These are phyloP conservation scores for Chenopodium album DNA, from an alignment of 148 eudicot species.

Conservation along the genomic window DNA sequence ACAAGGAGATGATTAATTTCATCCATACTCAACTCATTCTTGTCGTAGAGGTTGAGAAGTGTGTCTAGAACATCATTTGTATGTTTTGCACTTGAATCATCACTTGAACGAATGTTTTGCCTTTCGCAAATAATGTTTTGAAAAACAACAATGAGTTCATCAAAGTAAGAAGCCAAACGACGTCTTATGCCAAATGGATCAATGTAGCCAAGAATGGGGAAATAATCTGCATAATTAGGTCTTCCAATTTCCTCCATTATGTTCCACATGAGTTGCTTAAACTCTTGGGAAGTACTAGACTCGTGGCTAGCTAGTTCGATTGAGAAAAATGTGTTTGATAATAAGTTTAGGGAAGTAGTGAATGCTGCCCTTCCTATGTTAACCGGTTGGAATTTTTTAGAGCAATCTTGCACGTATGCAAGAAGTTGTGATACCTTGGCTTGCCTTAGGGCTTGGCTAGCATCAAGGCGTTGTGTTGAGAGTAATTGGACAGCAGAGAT, in stretches of 20 bases:
- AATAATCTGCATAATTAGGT: not conserved
- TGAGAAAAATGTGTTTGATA: constrained; percentile 1
- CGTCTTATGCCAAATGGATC: not conserved
- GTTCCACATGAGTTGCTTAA: not conserved
- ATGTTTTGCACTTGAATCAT: not conserved
- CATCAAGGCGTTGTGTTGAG: not conserved
- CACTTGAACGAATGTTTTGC: not conserved
- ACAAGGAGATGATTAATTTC: not conserved
- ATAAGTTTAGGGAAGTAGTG: not conserved
- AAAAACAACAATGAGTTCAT: not conserved
- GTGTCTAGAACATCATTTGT: not conserved
- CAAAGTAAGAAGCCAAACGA: not conserved
- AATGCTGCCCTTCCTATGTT: not conserved
- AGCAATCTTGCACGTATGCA: not conserved
- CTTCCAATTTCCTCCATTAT: not conserved
- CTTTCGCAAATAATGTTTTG: not conserved
- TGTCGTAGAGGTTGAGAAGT: not conserved
- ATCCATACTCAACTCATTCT: not conserved
- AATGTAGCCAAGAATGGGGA: not conserved
- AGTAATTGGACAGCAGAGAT: not conserved
- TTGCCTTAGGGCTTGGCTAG: not conserved
- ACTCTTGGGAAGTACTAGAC: not conserved
- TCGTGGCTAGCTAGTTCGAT: not conserved
- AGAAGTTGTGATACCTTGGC: not conserved
- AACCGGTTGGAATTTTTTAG: not conserved